Evolutionary conservation across 2,329 filamentous ascomycete species (phyloP).

Genomic region (Mariannaea sp.): DNA sequence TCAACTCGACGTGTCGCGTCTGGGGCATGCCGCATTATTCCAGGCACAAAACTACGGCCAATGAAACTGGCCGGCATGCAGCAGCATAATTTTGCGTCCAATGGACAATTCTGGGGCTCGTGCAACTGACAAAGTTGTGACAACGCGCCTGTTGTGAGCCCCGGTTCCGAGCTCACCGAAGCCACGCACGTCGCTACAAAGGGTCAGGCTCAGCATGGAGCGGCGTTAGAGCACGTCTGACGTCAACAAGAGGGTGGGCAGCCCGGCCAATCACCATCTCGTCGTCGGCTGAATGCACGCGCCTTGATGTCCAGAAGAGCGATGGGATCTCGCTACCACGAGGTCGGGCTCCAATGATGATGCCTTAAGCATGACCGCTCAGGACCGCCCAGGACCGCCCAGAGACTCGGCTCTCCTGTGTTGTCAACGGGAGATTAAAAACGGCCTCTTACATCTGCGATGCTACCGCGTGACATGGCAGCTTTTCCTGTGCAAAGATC

Average conservation of each 20-base stretch:
- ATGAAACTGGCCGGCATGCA: conserved; percentile 7
- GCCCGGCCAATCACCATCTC: not conserved
- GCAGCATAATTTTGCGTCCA: conserved; percentile 11
- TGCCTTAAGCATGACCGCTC: too few species aligned
- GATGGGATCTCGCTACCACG: conserved; percentile 1
- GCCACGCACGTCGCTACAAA: conserved; percentile 14
- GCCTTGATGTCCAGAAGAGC: conserved; percentile 1
- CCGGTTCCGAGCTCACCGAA: conserved; percentile 9
- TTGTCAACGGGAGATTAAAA: conserved; percentile 2
- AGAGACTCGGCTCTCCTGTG: not conserved
- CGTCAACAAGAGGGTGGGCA: conserved; percentile 2
- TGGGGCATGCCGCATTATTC: not conserved
- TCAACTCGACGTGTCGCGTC: conserved; percentile 18
- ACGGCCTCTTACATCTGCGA: conserved; percentile 3
- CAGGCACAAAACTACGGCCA: conserved; percentile 2
- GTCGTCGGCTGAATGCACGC: conserved; percentile 6
- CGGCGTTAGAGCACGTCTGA: not conserved
- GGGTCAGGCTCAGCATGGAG: conserved; percentile 3
- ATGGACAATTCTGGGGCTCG: conserved; percentile 17
- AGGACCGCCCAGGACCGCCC: not conserved
- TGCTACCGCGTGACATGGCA: conserved; percentile 10
- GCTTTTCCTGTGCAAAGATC: not conserved
- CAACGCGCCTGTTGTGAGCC: not conserved
- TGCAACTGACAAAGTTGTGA: conserved; percentile 14
- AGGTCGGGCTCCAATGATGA: conserved; percentile 15